Conservation (phyloP, 129 eudicot species). For the Centrapalus pauciflorus region DNA sequence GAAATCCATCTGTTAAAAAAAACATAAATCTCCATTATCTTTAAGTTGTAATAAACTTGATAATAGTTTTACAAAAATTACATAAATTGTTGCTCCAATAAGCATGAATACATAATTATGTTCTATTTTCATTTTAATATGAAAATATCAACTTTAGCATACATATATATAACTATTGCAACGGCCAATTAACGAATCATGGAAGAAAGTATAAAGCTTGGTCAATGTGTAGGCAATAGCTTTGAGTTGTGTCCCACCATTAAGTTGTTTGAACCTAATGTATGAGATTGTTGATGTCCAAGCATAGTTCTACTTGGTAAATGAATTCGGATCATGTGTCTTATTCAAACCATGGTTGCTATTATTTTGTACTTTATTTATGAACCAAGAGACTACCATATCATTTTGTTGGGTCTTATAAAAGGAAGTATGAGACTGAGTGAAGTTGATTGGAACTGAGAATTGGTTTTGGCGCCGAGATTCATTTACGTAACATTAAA, state of each 20-base stretch:
- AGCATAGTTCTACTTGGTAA: constrained; percentile 19
- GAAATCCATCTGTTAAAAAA: constrained; percentile 45
- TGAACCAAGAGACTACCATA: constrained; percentile 22
- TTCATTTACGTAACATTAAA: no score
- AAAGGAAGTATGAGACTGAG: constrained; percentile 10
- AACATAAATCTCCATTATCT: neutral
- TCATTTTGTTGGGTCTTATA: constrained; percentile 32
- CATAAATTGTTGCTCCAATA: neutral
- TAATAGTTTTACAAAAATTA: neutral
- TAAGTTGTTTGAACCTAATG: constrained; percentile 5
- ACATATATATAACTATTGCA: neutral
- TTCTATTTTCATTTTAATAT: neutral
- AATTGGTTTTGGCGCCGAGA: no score
- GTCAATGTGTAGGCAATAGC: constrained; percentile 34
- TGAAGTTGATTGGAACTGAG: constrained; percentile 6
- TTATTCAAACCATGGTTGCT: constrained; percentile 14
- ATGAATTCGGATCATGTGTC: constrained; percentile 14
- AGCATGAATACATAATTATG: neutral
- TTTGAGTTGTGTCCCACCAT: constrained; percentile 11
- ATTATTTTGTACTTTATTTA: constrained; percentile 12
- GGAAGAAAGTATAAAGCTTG: neutral
- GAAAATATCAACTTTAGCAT: neutral
- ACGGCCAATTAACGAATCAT: neutral
- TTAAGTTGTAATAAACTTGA: neutral
- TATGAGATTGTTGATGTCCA: constrained; percentile 22